Percentiles rank a stretch among this genome's conserved stretches.
These are phyloP conservation scores for Przewalskia tangutica DNA, from an alignment of 257 asterid genomes.

Conservation along the genomic window DNA sequence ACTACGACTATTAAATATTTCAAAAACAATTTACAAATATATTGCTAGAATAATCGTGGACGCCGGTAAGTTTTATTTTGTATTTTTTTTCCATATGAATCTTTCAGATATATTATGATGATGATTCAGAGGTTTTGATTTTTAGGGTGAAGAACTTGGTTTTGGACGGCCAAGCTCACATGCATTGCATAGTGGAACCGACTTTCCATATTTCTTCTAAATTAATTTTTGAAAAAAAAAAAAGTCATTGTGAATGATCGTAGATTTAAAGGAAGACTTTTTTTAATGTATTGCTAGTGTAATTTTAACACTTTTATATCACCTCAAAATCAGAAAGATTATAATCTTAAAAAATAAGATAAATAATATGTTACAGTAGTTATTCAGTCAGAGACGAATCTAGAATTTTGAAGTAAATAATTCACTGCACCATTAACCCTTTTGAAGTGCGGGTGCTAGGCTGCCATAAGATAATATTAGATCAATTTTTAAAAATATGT, in stretches of 20 bases:
- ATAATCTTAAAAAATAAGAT: too few species aligned
- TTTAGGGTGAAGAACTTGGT: constrained; percentile 2
- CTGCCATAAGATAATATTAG: too few species aligned
- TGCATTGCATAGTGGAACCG: constrained; percentile 35
- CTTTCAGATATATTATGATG: neutral
- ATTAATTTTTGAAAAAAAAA: neutral
- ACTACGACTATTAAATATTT: constrained; percentile 17
- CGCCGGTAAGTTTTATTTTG: neutral
- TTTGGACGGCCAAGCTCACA: constrained; percentile 25
- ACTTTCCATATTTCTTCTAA: constrained; percentile 9
- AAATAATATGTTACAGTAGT: too few species aligned
- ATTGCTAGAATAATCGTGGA: neutral
- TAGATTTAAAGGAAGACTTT: neutral
- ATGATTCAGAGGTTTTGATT: neutral
- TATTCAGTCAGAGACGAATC: too few species aligned
- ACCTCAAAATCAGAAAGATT: neutral
- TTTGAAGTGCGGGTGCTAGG: too few species aligned
- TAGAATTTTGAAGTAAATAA: too few species aligned
- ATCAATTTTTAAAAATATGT: too few species aligned
- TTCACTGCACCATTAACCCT: too few species aligned
- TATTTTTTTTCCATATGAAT: neutral
- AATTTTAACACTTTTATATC: constrained; percentile 1
- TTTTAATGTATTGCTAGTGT: neutral
- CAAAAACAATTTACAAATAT: constrained; percentile 24
- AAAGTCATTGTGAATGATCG: neutral